Conservation (phyloP, 768 basidiomycete genomes). For the Lactifluus pinguis region DNA sequence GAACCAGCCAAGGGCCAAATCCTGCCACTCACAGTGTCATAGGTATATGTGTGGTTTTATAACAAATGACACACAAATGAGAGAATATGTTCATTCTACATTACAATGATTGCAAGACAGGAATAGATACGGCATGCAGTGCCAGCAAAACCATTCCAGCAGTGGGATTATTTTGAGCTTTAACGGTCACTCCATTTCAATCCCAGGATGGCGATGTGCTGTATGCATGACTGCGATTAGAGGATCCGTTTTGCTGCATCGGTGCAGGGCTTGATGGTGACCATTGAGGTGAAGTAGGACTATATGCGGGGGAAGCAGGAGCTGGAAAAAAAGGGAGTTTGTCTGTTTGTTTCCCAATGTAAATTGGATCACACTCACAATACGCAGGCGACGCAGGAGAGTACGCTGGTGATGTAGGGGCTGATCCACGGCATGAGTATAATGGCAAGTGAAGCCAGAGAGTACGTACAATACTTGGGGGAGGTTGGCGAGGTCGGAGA, state of each 20-base stretch:
- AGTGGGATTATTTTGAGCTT: not conserved
- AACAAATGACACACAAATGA: not conserved
- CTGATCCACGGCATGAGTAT: slow-evolving; percentile 31
- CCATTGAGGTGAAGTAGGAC: slow-evolving; percentile 78
- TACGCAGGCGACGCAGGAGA: slow-evolving; percentile 82
- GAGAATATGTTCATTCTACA: slow-evolving; percentile 17
- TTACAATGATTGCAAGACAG: slow-evolving; percentile 15
- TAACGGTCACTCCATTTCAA: slow-evolving; percentile 16
- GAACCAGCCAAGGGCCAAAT: no score
- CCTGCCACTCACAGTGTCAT: no score
- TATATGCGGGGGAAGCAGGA: slow-evolving; percentile 80
- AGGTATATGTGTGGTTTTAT: not conserved
- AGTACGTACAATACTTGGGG: slow-evolving; percentile 77
- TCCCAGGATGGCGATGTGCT: slow-evolving; percentile 47
- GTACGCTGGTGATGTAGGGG: slow-evolving; percentile 81
- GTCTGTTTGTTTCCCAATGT: slow-evolving; percentile 4
- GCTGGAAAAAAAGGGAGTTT: slow-evolving; percentile 33
- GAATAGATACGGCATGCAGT: slow-evolving; percentile 13
- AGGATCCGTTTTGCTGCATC: slow-evolving; percentile 32
- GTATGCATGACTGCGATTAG: slow-evolving; percentile 35
- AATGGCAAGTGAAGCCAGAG: not conserved
- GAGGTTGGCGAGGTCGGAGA: slow-evolving; percentile 91
- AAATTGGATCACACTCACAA: slow-evolving; percentile 40
- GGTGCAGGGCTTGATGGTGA: slow-evolving; percentile 71
- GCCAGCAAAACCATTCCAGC: slow-evolving; percentile 2